Evolutionary conservation across 371 early-diverging fungal species (phyloP).

Genomic region (Mucor saturninus): DNA sequence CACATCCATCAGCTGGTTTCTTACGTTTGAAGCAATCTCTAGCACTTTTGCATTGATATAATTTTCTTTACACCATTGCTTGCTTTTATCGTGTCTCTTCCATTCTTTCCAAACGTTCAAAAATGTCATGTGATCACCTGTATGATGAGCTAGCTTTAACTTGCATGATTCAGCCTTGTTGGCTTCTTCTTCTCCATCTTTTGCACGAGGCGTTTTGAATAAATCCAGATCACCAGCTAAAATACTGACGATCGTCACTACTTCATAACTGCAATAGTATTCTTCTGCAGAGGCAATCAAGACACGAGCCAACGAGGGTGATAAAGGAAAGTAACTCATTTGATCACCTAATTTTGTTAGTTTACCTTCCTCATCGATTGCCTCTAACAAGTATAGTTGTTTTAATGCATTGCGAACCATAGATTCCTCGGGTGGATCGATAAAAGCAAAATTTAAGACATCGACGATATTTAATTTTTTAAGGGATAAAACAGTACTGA

Average conservation of each 20-base stretch:
- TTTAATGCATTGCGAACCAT: constrained; percentile 85
- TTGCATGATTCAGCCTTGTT: constrained; percentile 83
- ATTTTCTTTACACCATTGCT: constrained; percentile 89
- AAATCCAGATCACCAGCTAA: constrained; percentile 88
- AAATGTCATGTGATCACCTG: constrained; percentile 93
- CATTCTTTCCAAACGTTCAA: constrained; percentile 90
- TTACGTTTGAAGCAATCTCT: constrained; percentile 84
- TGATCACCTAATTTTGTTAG: constrained; percentile 92
- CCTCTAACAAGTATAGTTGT: constrained; percentile 95
- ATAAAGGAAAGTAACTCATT: constrained; percentile 96
- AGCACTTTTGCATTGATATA: constrained; percentile 87
- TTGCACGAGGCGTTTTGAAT: constrained; percentile 62
- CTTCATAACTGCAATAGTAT: constrained; percentile 50
- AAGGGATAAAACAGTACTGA: constrained; percentile 85
- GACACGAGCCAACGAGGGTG: constrained; percentile 92
- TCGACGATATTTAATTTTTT: constrained; percentile 94
- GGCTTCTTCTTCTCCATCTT: constrained; percentile 72
- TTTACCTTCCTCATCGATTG: constrained; percentile 87
- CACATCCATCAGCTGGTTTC: constrained; percentile 86
- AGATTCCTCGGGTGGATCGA: constrained; percentile 92
- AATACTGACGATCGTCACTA: constrained; percentile 68
- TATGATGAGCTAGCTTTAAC: constrained; percentile 63
- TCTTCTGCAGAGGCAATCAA: constrained; percentile 70
- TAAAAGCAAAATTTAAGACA: constrained; percentile 93
- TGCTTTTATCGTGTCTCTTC: constrained; percentile 77